Percentiles rank a stretch among this genome's conserved stretches.
These are phyloP conservation scores for Podosphaera aphanis DNA, from an alignment of 2,329 filamentous ascomycete genomes.

Conservation along the genomic window DNA sequence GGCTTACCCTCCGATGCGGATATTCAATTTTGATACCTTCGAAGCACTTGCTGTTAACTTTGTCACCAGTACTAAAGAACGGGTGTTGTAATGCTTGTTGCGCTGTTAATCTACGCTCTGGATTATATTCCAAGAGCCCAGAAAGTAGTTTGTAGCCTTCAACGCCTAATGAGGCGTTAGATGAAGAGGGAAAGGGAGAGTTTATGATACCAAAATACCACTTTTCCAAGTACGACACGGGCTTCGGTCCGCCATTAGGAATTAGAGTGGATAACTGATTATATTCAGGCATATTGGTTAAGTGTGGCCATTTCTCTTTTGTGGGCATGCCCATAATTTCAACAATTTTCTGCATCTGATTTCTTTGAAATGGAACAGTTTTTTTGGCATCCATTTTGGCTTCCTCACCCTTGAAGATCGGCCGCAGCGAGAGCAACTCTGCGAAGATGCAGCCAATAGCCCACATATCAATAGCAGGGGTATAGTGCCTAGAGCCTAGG, in stretches of 20 bases:
- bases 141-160: conserved; percentile 69
- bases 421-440: conserved; percentile 67
- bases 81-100: conserved; percentile 72
- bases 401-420: conserved; percentile 96
- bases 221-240: conserved; percentile 36
- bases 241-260: conserved; percentile 19
- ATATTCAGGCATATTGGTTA: conserved; percentile 74
- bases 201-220: conserved; percentile 56
- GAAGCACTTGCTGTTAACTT: conserved; percentile 65
- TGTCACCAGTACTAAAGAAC: conserved; percentile 53
- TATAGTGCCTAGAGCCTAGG: conserved; percentile 85
- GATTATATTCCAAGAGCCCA: conserved; percentile 77
- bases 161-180: conserved; percentile 32
- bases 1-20: conserved; percentile 68
- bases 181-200: conserved; percentile 22
- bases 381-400: conserved; percentile 98
- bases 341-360: conserved; percentile 97
- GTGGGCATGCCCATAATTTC: conserved; percentile 84
- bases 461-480: conserved; percentile 91
- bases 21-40: conserved; percentile 76
- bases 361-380: conserved; percentile 86
- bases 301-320: conserved; percentile 69
- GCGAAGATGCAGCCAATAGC: conserved; percentile 96
- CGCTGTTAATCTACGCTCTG: conserved; percentile 66
- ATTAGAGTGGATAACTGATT: conserved; percentile 38